Evolutionary conservation across 495 filamentous ascomycete genomes (phyloP).

Genomic region (Neurospora sublineolata): DNA sequence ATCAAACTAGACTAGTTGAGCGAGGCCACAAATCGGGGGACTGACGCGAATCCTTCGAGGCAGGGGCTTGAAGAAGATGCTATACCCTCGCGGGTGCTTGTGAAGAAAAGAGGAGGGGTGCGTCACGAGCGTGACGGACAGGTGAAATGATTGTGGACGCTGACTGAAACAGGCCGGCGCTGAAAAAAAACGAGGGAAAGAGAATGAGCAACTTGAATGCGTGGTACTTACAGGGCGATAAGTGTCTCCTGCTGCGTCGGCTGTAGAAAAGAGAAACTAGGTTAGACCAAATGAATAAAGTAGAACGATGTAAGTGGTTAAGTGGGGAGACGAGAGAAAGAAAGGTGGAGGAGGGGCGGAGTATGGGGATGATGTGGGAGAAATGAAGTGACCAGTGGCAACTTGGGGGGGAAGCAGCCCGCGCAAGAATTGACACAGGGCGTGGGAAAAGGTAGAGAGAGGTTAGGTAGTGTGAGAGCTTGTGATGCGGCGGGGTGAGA

Average conservation of each 20-base stretch:
- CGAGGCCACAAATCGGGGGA: neutral
- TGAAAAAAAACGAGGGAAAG: neutral
- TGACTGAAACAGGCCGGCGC: neutral
- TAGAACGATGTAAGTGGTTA: constrained; percentile 8
- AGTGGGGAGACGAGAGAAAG: constrained; percentile 7
- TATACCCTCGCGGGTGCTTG: neutral
- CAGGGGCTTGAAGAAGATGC: neutral
- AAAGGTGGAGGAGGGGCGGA: constrained; percentile 6
- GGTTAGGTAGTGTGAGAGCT: constrained; percentile 1
- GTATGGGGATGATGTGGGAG: constrained; percentile 7
- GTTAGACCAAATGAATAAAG: constrained; percentile 26
- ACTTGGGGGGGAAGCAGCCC: constrained; percentile 18
- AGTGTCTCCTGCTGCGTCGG: constrained; percentile 37
- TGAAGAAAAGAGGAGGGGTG: neutral
- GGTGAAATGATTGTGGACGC: neutral
- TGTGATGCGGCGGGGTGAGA: constrained; percentile 20
- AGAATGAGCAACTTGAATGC: neutral
- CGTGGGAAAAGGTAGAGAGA: neutral
- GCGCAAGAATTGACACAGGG: neutral
- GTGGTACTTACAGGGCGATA: constrained; percentile 40
- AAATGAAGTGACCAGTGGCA: constrained; percentile 16
- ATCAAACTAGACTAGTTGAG: neutral
- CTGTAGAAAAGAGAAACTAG: constrained; percentile 24
- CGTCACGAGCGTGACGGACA: neutral
- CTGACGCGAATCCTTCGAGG: neutral